Conservation (phyloP, 2,329 filamentous ascomycete species). For the Talaromyces sp. region DNA sequence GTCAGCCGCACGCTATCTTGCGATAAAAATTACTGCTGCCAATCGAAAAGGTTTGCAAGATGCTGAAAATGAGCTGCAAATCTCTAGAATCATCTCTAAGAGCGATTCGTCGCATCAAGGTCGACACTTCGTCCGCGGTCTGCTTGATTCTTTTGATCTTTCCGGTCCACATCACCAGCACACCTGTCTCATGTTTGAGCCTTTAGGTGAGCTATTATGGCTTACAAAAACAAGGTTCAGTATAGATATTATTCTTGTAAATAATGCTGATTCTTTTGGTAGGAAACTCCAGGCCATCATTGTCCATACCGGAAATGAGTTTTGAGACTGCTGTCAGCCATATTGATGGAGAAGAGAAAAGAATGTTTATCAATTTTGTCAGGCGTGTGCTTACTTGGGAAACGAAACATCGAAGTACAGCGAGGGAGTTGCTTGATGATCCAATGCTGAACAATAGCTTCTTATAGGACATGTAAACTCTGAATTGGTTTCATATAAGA, state of each 20-base stretch:
- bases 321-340: no score
- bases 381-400: not conserved
- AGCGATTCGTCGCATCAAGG: not conserved
- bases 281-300: no score
- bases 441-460: not conserved
- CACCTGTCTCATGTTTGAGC: not conserved
- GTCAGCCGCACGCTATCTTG: constrained; percentile 15
- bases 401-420: not conserved
- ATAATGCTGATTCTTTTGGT: no score
- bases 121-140: not conserved
- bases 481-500: no score
- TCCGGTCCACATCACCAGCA: not conserved
- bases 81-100: constrained; percentile 32
- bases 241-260: not conserved
- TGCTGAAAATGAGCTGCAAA: constrained; percentile 22
- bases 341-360: no score
- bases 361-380: no score
- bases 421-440: not conserved
- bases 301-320: no score
- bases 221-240: constrained; percentile 23
- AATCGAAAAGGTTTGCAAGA: constrained; percentile 22
- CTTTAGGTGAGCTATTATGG: not conserved
- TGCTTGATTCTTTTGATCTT: not conserved
- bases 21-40: constrained; percentile 22
- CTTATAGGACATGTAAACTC: not conserved